Evolutionary conservation across 768 basidiomycete species (phyloP), one percentile per base, ranked within the genome.

Genomic region (Boletus sensibilis): DNA sequence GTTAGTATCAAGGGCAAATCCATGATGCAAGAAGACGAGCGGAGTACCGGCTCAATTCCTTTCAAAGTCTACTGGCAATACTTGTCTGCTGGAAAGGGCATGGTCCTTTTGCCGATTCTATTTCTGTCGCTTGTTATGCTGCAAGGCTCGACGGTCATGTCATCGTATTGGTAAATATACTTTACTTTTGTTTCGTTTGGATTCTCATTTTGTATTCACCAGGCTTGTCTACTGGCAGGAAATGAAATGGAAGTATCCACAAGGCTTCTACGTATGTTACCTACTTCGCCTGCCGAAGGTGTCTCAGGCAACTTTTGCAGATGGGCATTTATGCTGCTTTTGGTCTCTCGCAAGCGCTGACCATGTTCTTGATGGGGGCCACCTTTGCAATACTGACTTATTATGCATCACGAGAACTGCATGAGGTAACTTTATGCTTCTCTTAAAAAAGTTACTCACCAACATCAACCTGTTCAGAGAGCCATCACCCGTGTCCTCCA

Each of bases 1-100:
- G 63, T 68, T 41, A 57, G 60, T 37, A 72, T 66, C 65, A 75
- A 72, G 35, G 82, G 82, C 6, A 77, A 78, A 21, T 75, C 74
- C 12, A 74, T 94, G 41, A 95, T 94, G 90, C 90, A 93, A 64
- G 76, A 74, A 25, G 94, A 95, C 71, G 92, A 94, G 68, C 78
- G 92, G 18, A 88, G 88, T 61, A 85, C 83, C 0, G 94, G 92
- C 4, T 82, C 89, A 0, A 60, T 71, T 25, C 41, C 57, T 27
- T 46, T 40, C 31, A 45, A 39, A 53, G 76, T 80, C 29, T 80
- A 76, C 53, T 51, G 50, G 23, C 59, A 79, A 34, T 96, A 93
- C 68, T 65, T 89, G 47, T 70, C 75, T 33, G 90, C 92, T 4
- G 94, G 86, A 1, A 82, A 82, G 31, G 92, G 91, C 13, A 57